Percentiles rank a stretch among this genome's conserved stretches.
Conservation (phyloP, 768 basidiomycete species). For the Tulasnella sp. region DNA sequence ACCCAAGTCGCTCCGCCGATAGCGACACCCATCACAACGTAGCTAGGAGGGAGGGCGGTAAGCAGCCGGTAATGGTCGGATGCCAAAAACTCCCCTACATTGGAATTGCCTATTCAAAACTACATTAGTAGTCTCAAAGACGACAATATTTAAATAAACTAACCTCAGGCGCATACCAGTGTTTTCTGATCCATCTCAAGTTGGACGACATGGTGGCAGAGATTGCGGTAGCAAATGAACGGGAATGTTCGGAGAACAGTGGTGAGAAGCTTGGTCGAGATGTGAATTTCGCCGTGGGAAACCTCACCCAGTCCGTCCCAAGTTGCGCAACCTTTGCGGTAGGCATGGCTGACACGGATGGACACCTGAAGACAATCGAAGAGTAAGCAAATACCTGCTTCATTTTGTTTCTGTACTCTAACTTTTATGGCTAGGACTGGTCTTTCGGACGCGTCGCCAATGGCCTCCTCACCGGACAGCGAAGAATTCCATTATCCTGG, state of each 20-base stretch:
- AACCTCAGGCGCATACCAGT: conserved; percentile 68
- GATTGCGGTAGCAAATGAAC: neutral
- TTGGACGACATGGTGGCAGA: neutral
- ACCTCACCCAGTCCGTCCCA: neutral
- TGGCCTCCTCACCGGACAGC: conserved; percentile 2
- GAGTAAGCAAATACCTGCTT: neutral
- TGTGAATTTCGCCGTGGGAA: conserved; percentile 4
- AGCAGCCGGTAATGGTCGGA: neutral
- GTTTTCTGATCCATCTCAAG: conserved; percentile 20
- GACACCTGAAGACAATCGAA: neutral
- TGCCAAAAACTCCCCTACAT: conserved; percentile 29
- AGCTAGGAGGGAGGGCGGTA: conserved; percentile 25
- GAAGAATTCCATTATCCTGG: conserved; percentile 15
- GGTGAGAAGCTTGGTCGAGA: neutral
- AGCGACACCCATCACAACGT: conserved; percentile 38
- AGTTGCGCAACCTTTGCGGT: no score
- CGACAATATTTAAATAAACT: conserved; percentile 22
- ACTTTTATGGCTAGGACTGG: neutral
- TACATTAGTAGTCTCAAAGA: conserved; percentile 7
- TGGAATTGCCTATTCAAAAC: conserved; percentile 34
- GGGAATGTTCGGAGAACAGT: neutral
- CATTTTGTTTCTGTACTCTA: neutral
- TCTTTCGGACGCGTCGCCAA: neutral
- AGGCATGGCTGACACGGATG: no score
- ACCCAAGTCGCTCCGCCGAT: conserved; percentile 43